A percentile compares a stretch with the other conserved stretches of the same genome.
Evolutionary conservation across 169 alveolate genomes (phyloP).

Genomic region (Fabrea salina): DNA sequence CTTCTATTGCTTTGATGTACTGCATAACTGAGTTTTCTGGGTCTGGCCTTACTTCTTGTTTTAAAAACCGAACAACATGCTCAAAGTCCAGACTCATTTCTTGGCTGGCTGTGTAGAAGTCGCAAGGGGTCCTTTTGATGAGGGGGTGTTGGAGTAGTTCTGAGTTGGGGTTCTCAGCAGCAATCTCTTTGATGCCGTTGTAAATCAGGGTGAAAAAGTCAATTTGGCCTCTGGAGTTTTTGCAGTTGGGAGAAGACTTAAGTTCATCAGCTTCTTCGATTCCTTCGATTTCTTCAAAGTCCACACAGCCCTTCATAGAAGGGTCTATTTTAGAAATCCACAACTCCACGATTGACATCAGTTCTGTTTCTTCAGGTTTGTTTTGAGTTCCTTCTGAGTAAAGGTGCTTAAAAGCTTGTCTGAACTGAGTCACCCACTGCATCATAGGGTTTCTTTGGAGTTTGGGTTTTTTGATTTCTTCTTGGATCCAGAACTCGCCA

Average conservation of each 20-base stretch:
- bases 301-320: neutral
- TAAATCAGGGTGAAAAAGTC: constrained; percentile 5
- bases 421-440: constrained; percentile 29
- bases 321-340: constrained; percentile 4
- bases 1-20: too few relatives aligned
- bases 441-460: constrained; percentile 6
- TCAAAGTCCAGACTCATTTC: neutral
- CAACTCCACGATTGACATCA: neutral
- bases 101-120: neutral
- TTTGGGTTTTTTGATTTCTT: neutral
- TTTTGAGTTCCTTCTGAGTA: neutral
- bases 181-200: neutral
- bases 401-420: neutral
- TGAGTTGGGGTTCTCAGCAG: neutral
- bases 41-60: neutral
- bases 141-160: neutral
- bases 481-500: constrained; percentile 4
- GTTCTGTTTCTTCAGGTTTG: neutral
- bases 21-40: neutral
- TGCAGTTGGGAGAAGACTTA: too few relatives aligned
- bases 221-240: too few relatives aligned
- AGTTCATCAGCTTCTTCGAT: neutral
- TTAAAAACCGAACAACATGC: neutral
- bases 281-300: neutral
- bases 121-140: neutral